phyloP scores from a whole-genome alignment of 2,329 filamentous ascomycete genomes.

The Trichoderma sp. region DNA sequence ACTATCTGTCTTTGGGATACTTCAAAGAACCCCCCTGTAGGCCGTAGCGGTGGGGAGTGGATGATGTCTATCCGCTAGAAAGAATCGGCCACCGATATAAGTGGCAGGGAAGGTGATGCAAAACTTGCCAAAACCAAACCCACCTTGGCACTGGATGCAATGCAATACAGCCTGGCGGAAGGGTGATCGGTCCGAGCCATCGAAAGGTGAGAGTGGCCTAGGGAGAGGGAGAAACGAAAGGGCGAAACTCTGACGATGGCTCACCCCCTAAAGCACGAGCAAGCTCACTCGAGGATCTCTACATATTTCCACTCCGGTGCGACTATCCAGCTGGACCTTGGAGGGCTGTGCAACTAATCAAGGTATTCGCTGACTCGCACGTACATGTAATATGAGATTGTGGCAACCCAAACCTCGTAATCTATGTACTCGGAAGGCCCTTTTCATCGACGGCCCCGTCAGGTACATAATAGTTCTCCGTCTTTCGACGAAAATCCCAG shows the following conservation, averaged over 20 bases:
- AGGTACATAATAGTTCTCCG: neutral
- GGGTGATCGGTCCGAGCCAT: neutral
- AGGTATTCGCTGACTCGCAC: neutral
- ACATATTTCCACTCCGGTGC: neutral
- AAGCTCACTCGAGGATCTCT: neutral
- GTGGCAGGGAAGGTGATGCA: neutral
- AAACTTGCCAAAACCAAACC: slow-evolving; percentile 1
- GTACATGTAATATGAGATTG: neutral
- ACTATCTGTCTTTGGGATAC: neutral
- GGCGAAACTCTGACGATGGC: neutral
- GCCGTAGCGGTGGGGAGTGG: neutral
- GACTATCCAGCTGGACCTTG: neutral
- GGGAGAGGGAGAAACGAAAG: neutral
- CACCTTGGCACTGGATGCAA: slow-evolving; percentile 8
- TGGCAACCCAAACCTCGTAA: neutral
- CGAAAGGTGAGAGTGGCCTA: neutral
- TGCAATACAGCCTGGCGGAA: slow-evolving; percentile 6
- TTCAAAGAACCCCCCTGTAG: neutral
- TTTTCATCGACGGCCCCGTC: neutral
- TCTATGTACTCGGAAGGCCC: neutral
- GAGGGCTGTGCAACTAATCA: neutral
- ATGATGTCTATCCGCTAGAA: neutral
- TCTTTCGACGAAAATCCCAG: neutral
- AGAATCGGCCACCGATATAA: slow-evolving; percentile 13
- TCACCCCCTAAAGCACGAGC: neutral